Evolutionary conservation across 768 basidiomycete species (phyloP).

Genomic region (Lentinula guzmanii): DNA sequence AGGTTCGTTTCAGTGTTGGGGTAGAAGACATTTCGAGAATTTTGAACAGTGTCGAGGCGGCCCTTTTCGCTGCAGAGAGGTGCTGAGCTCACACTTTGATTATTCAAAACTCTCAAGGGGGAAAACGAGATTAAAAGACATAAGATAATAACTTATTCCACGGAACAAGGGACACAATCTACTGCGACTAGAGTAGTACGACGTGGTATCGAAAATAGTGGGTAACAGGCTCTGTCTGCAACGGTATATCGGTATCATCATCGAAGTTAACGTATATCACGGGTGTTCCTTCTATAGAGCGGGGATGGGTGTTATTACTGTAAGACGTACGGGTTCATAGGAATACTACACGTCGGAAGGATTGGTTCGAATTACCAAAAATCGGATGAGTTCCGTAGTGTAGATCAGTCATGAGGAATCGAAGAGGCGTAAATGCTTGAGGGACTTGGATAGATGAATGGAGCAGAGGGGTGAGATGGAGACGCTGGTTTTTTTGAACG

Average conservation of each 20-base stretch:
- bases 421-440: neutral
- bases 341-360: neutral
- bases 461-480: neutral
- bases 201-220: neutral
- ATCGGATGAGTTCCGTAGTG: neutral
- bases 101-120: neutral
- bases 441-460: neutral
- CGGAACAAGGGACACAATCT: conserved; percentile 1
- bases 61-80: conserved; percentile 68
- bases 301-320: neutral
- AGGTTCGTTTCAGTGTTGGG: conserved; percentile 56
- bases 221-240: conserved; percentile 1
- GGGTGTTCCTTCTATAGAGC: conserved; percentile 3
- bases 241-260: neutral
- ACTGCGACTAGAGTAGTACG: neutral
- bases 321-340: neutral
- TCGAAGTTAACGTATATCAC: neutral
- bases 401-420: neutral
- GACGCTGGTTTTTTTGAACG: neutral
- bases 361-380: neutral
- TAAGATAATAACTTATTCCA: conserved; percentile 3
- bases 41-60: conserved; percentile 51
- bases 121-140: neutral
- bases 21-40: conserved; percentile 66
- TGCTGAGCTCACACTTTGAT: neutral